Evolutionary conservation across 257 asterid genomes (phyloP), one percentile per base, ranked within the genome.

Genomic region (Coffea canephora): DNA sequence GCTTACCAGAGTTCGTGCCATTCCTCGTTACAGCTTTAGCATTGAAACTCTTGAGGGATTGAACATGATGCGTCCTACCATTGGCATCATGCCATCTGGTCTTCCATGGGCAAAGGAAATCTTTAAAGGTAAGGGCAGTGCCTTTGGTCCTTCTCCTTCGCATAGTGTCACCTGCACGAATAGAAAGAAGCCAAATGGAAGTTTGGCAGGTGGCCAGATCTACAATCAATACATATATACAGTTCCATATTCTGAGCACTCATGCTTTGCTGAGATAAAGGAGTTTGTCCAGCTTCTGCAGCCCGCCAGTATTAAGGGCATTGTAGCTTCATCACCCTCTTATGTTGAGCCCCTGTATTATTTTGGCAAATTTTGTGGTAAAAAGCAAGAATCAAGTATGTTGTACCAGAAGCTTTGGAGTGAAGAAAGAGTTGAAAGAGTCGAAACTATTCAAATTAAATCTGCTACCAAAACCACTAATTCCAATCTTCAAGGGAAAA

Each of bases 61-160:
- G 65, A 94, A 92, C 77, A 41, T 55, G 61, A 55, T 79, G 74
- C 78, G 86, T 69, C 97, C 97, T 57, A 94, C 98, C 41, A 89
- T 94, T 74, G 98, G 98, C 57, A 86, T 94, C 75, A 88, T 91
- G 96, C 91, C 98, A 73, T 94, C 97, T 77, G 98, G 98, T 69
- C 93, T 94, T 82, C 93, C 97, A 34, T 94, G 97, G 98, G 88
- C 83, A 21, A 59, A 55, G 25, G 79, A 86, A 80, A 48, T 81
- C 31, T 49, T 46, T 52, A 81, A 79, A 71, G 80, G 76, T 70
- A 81, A 84, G 14, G 82, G 66, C 45, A 82, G 74, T 77, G 19
- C 50, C 25, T 78, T 79, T 73, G 84, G 79, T 71, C 83, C 90
- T 75, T 80, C 87, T 76, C 67, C 79, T 74, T 83, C 85, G 55